Percentiles rank a stretch among this genome's conserved stretches.
phyloP scores from a whole-genome alignment of 1,284 basidiomycete species.

The Paramarasmius palmivorus region DNA sequence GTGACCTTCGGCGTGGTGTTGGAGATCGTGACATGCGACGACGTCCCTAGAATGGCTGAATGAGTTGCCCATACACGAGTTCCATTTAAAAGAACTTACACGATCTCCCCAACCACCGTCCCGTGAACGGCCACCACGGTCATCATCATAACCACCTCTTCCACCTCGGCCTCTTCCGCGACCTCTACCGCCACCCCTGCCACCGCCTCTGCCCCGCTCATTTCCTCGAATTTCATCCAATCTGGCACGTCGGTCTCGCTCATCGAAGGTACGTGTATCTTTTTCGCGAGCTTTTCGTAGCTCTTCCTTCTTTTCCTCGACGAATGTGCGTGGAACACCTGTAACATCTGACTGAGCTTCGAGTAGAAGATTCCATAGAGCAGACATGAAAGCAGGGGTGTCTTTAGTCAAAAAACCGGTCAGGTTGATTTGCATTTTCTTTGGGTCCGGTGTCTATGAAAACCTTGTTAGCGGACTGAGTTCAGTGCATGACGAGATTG shows the following conservation, averaged over 20 bases:
- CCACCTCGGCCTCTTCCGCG: constrained; percentile 46
- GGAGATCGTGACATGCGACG: constrained; percentile 27
- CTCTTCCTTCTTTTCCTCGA: constrained; percentile 96
- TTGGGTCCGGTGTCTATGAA: constrained; percentile 82
- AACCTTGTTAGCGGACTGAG: neutral
- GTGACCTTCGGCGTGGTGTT: constrained; percentile 40
- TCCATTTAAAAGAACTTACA: constrained; percentile 11
- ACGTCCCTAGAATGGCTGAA: constrained; percentile 10
- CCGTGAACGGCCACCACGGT: constrained; percentile 35
- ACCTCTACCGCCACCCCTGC: constrained; percentile 47
- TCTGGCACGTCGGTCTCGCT: constrained; percentile 66
- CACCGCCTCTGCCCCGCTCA: constrained; percentile 49
- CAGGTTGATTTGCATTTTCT: constrained; percentile 93
- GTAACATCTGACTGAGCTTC: constrained; percentile 89
- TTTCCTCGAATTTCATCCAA: constrained; percentile 68
- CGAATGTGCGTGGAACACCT: constrained; percentile 90
- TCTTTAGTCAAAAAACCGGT: constrained; percentile 87
- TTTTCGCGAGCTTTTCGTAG: constrained; percentile 77
- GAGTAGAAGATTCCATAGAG: constrained; percentile 87
- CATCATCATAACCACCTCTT: constrained; percentile 41
- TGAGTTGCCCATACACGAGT: too few species aligned
- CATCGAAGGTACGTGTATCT: constrained; percentile 68
- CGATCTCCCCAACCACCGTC: constrained; percentile 42
- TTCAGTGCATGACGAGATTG: neutral
- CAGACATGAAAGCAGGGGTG: constrained; percentile 84